phyloP scores from a whole-genome alignment of 208 protist species.

The Novymonas esmeraldas region DNA sequence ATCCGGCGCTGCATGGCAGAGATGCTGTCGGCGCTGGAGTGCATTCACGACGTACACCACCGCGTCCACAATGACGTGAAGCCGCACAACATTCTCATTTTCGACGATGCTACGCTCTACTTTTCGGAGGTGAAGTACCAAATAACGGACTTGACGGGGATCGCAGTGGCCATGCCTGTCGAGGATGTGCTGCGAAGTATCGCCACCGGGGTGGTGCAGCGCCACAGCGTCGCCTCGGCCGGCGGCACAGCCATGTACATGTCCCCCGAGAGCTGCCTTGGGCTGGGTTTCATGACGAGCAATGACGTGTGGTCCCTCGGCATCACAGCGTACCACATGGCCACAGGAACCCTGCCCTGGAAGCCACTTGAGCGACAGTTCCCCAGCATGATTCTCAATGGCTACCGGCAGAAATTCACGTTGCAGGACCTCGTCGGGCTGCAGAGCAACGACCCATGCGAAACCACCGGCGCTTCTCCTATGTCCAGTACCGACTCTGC shows the following conservation, averaged over 20 bases:
- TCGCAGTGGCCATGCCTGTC: slow-evolving; percentile 6
- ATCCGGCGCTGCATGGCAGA: slow-evolving; percentile 35
- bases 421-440: slow-evolving; percentile 20
- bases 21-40: slow-evolving; percentile 46
- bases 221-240: not conserved
- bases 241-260: slow-evolving; percentile 72
- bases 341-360: slow-evolving; percentile 74
- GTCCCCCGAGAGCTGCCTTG: slow-evolving; percentile 82
- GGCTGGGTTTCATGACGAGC: slow-evolving; percentile 39
- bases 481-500: no score
- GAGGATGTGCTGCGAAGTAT: slow-evolving; percentile 6
- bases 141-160: slow-evolving; percentile 55
- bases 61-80: slow-evolving; percentile 87
- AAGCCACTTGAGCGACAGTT: slow-evolving; percentile 50
- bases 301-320: slow-evolving; percentile 90
- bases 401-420: slow-evolving; percentile 56
- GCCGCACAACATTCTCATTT: slow-evolving; percentile 82
- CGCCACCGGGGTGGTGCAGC: not conserved
- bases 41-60: slow-evolving; percentile 54
- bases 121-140: slow-evolving; percentile 44
- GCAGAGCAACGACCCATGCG: not conserved
- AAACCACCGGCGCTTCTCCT: not conserved
- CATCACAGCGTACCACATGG: slow-evolving; percentile 74
- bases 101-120: slow-evolving; percentile 15
- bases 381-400: slow-evolving; percentile 69